Evolutionary conservation across 306 rosid species (phyloP), one percentile per base, ranked within the genome.

Genomic region (barrel medic (Medicago truncatula)): DNA sequence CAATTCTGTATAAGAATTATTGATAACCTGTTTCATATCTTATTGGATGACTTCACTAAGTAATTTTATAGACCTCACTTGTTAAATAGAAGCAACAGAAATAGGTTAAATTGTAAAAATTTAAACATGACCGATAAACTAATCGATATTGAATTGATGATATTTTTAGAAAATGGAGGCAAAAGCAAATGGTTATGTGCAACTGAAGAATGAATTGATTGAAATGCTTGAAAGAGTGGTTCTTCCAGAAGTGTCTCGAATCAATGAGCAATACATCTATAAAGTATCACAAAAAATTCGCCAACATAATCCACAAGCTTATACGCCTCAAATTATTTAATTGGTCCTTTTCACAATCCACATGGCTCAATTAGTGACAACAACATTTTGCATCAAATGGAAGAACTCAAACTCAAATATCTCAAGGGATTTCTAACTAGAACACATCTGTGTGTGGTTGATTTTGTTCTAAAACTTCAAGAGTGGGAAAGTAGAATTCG

Each of bases 301-400:
- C 38, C 46, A 54, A 18, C 8, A 1, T 2, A 53, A 53, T 53
- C 63, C 16, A 17, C 3, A 53, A 36, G 76, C 76, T 28, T 71
- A 36, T 12, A 53, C 52, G 11, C 76, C 76, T 53, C 36, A 56
- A 3, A 25, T 53, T 12, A 21, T 71, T 71, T 53, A 20, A 53
- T 71, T 71, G 64, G 76, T 28, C 76, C 65, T 11, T 34, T 71
- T 53, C 64, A 71, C 76, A 71, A 21, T 34, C 50, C 46, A 16
- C 23, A 0, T 71, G 50, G 12, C 4, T 5, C 64, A 11, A 16
- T 2, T 16, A 41, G 18, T 3, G 25, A 17, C 1, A 16, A 58
- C 39, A 58, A 58, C 16, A 58, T 58, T 21, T 12, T 58, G 16
- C 36, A 58, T 1, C 39, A 21, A 58, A 58, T 58, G 64, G 64